Evolutionary conservation across 2,329 filamentous ascomycete species (phyloP), one percentile per base, ranked within the genome.

Genomic region (Sporothrix inflata): DNA sequence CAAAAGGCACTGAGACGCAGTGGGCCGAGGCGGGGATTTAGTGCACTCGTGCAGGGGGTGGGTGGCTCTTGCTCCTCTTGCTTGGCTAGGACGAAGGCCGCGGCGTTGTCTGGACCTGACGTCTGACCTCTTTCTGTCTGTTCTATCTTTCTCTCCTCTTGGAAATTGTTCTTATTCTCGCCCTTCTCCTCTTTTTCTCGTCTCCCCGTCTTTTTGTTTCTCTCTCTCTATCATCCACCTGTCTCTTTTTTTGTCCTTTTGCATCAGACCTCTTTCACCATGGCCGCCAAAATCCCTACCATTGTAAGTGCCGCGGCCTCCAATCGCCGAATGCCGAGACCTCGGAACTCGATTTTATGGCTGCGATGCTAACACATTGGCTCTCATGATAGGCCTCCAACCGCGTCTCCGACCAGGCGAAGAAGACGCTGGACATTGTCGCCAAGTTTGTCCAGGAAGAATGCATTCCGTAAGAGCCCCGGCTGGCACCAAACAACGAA

Each of bases 381-480:
- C 24, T 49, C 24, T 34, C 16, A 7, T 60, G 55, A 42, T 53
- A 81, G 79, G 78, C 79, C 47, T 76, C 77, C 30, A 78, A 86
- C 77, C 85, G 86, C 81, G 93, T 98, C 76, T 97, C 93, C 83
- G 94, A 97, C 73, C 87, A 89, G 78, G 94, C 94, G 69, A 93
- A 91, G 84, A 90, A 92, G 86, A 93, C 92, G 40, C 85, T 98
- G 76, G 94, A 98, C 79, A 80, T 94, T 75, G 93, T 99, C 76
- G 93, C 95, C 85, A 94, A 94, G 82, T 99, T 99, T 78, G 96
- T 99, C 77, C 93, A 98, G 80, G 94, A 97, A 83, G 94, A 97
- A 86, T 99, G 92, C 81, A 91, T 94, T 76, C 92, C 92, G 89
- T 90, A 81, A 83, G 88, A 40, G n/a, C 24, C 1, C 12, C 53